Evolutionary conservation across 192 early-diverging fungal species (phyloP).

Genomic region (Backusella tuberculispora): DNA sequence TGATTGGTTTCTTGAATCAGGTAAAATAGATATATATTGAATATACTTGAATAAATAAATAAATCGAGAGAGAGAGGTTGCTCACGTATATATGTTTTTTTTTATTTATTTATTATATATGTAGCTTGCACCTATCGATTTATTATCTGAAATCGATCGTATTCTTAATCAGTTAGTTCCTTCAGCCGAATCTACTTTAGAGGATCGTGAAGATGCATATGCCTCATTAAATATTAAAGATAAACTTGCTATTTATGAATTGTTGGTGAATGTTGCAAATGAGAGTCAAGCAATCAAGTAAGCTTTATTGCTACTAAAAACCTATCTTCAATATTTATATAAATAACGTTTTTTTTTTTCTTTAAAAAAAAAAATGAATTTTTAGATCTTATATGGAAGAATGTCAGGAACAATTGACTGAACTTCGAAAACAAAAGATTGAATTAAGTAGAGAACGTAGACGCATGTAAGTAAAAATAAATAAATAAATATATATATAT

Average conservation of each 20-base stretch:
- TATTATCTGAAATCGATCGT: constrained; percentile 46
- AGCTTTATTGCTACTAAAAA: neutral
- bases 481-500: neutral
- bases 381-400: constrained; percentile 74
- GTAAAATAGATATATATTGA: constrained; percentile 27
- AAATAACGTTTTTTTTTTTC: neutral
- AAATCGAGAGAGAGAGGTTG: neutral
- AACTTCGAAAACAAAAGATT: constrained; percentile 75
- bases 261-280: constrained; percentile 60
- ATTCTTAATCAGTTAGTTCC: constrained; percentile 52
- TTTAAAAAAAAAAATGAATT: neutral
- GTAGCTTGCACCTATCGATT: constrained; percentile 50
- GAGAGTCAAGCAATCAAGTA: constrained; percentile 62
- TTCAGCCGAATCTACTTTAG: constrained; percentile 38
- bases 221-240: constrained; percentile 45
- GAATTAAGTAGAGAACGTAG: constrained; percentile 71
- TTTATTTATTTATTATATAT: constrained; percentile 4
- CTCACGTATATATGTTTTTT: neutral
- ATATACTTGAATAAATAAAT: neutral
- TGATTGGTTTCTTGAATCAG: constrained; percentile 58
- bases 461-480: constrained; percentile 54
- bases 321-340: too few relatives aligned
- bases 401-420: constrained; percentile 68
- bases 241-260: constrained; percentile 68
- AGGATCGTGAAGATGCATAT: constrained; percentile 50